Evolutionary conservation across 2,329 filamentous ascomycete genomes (phyloP).

Genomic region (Colletotrichum simmondsii): DNA sequence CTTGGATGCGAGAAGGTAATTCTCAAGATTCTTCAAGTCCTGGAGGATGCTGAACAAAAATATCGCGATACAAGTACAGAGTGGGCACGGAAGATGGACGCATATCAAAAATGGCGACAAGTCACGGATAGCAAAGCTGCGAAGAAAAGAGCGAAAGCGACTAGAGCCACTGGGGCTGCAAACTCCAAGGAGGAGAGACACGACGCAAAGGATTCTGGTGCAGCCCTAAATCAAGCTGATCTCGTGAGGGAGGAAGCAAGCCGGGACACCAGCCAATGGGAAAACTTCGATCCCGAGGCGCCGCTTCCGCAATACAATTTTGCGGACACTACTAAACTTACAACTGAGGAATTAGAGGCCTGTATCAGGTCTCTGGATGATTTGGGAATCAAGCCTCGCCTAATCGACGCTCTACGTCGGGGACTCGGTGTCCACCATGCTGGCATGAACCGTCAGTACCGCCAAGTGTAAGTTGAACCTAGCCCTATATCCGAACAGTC

Average conservation of each 20-base stretch:
- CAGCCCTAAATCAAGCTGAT: slow-evolving; percentile 63
- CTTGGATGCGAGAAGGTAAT: slow-evolving; percentile 71
- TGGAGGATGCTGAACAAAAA: slow-evolving; percentile 63
- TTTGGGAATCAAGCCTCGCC: slow-evolving; percentile 58
- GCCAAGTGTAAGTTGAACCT: slow-evolving; percentile 64
- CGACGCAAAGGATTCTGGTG: slow-evolving; percentile 42
- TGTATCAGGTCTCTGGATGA: slow-evolving; percentile 62
- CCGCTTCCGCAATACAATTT: slow-evolving; percentile 74
- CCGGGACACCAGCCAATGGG: slow-evolving; percentile 66
- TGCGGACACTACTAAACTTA: slow-evolving; percentile 69
- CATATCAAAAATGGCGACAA: slow-evolving; percentile 68
- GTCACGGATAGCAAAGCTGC: slow-evolving; percentile 48
- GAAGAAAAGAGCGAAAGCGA: slow-evolving; percentile 43
- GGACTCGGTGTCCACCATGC: slow-evolving; percentile 83
- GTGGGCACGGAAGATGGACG: slow-evolving; percentile 70
- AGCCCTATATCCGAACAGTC: slow-evolving; percentile 22
- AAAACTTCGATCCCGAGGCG: slow-evolving; percentile 74
- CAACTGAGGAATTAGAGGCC: slow-evolving; percentile 66
- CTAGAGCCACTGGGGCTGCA: not conserved
- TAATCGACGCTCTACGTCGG: slow-evolving; percentile 71
- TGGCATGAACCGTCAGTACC: slow-evolving; percentile 82
- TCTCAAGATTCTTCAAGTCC: slow-evolving; percentile 58
- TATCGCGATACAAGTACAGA: slow-evolving; percentile 54
- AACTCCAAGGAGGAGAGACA: slow-evolving; percentile 40
- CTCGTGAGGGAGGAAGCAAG: slow-evolving; percentile 65